Percentiles rank a stretch among this genome's conserved stretches.
Conservation (phyloP, 345 rosid species). For the Odontarrhena argentea region DNA sequence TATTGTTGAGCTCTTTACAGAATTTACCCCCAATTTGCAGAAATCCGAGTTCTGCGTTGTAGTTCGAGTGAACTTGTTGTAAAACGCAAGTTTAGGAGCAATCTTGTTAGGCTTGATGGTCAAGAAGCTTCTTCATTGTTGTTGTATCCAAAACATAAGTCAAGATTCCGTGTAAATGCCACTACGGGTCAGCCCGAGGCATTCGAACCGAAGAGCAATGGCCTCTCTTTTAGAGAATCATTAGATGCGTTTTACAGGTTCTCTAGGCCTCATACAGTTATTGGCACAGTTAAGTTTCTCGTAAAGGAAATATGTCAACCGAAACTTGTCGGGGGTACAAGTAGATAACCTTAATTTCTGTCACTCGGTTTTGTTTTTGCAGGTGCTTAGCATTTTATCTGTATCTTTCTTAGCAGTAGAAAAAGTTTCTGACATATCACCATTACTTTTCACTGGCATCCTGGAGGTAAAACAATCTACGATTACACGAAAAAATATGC, state of each 20-base stretch:
- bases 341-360: slow-evolving; percentile 21
- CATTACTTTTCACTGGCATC: slow-evolving; percentile 65
- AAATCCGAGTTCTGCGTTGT: slow-evolving; percentile 42
- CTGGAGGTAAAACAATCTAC: slow-evolving; percentile 59
- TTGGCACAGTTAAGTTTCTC: slow-evolving; percentile 87
- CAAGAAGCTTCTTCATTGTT: slow-evolving; percentile 24
- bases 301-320: not conserved
- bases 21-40: slow-evolving; percentile 20
- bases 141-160: slow-evolving; percentile 31
- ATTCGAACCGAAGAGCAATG: slow-evolving; percentile 44
- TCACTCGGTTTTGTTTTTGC: slow-evolving; percentile 26
- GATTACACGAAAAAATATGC: not conserved
- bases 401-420: slow-evolving; percentile 88
- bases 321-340: not conserved
- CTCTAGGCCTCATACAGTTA: slow-evolving; percentile 90
- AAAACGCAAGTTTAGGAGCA: slow-evolving; percentile 41
- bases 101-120: slow-evolving; percentile 38
- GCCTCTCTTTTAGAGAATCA: slow-evolving; percentile 46
- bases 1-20: slow-evolving; percentile 4
- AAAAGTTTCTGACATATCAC: slow-evolving; percentile 77
- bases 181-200: slow-evolving; percentile 61
- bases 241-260: slow-evolving; percentile 85
- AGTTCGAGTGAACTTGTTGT: slow-evolving; percentile 39
- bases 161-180: slow-evolving; percentile 53
- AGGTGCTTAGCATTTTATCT: slow-evolving; percentile 90